These are phyloP conservation scores for carrot (Daucus carota) DNA, from an alignment of 129 eudicot genomes.

Conservation along the genomic window DH1_v3.0 NC_030387.2:1814501-1815000, in stretches of 20 bases:
- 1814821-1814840: not conserved
- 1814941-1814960: not conserved
- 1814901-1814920: not conserved
- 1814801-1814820: too few relatives aligned
- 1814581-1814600: not conserved
- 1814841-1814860: not conserved
- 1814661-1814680: too few relatives aligned
- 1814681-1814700: too few relatives aligned
- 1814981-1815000: not conserved
- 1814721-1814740: too few relatives aligned
- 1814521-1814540: slow-evolving; percentile 9
- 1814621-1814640: not conserved
- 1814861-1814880: not conserved
- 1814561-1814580: slow-evolving; percentile 1
- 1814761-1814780: too few relatives aligned
- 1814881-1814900: not conserved
- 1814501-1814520: slow-evolving; percentile 98
- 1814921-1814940: not conserved
- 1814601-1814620: not conserved
- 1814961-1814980: not conserved
- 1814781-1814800: too few relatives aligned
- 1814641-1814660: not conserved
- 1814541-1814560: not conserved
- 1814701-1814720: too few relatives aligned
- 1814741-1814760: too few relatives aligned